Base-by-base conservation (phyloP, 805 yeast genomes). In the Maudiozyma bulderi region DNA sequence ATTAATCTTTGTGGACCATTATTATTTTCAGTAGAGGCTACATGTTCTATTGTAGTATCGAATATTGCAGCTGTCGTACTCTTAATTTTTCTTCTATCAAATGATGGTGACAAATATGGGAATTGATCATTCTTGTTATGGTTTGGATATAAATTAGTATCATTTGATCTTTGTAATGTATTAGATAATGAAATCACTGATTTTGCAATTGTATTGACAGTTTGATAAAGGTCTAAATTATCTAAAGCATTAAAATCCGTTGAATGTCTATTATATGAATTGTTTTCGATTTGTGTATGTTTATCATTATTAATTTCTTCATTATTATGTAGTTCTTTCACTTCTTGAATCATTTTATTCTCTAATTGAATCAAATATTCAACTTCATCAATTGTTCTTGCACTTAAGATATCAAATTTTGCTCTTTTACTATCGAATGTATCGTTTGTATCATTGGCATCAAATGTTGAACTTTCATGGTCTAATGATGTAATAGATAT, bases 311-410 rank as follows among this genome's bases (percentile, higher is more conserved):
- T 8, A 8, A 10, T 8, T 10, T 44, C n/a, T n/a, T 35, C 34
- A 28, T 38, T 29, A 20, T 9, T 28, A 5, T 9, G 28, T 26
- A 26, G 15, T 29, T 37, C 44, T 20, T 48, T 44, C 43, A 49
- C 26, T 15, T 44, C 47, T 38, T 45, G 45, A 35, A 68, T 39
- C 6, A 71, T 52, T n/a, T 65, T 62, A 51, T 71, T 68, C 56
- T 77, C 80, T 56, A 72, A 70, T 9, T 78, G 58, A 5, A 79
- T 69, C 44, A 80, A 64, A 52, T 65, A 74, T 57, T 81, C 84
- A 44, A 82, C 75, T 59, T 85, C 90, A 54, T 80, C 84, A 30
- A 83, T 74, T 2, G 85, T 80, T 59, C 88, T 70, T 2, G 87
- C 87, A 62, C 87, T 80, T 49, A 85, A 64, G 8, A 82, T 68